Evolutionary conservation across 192 early-diverging fungal genomes (phyloP), one percentile per base, ranked within the genome.

Genomic region (Endogone sp.): DNA sequence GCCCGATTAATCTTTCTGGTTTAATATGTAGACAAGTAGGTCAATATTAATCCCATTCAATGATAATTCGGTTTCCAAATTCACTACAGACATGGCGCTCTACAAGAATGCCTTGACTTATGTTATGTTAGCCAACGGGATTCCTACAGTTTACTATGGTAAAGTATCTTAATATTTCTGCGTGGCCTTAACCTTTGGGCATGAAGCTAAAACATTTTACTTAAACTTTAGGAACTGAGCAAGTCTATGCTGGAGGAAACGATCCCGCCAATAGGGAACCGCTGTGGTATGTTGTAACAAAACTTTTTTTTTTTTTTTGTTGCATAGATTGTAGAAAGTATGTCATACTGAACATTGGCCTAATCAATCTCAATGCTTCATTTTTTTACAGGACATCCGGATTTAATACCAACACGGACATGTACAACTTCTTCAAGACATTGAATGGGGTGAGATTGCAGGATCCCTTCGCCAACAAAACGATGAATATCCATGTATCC

Each of bases 71-170:
- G n/a, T n/a, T n/a, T n/a, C n/a, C n/a, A n/a, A 21, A n/a, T 29
- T 27, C 60, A 71, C 63, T 26, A 55, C 63, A 49, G 74, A 75
- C 31, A 65, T 59, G n/a, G 24, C 64, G 11, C 60, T 75, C 4
- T 29, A 63, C n/a, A 69, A 68, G 49, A 75, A 75, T 30, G 74
- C 74, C 2, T 49, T 75, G 10, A 62, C 74, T 2, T 71, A 71
- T 25, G 31, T 66, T 3, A 27, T 75, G 29, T 30, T 75, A 32
- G 30, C 30, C 6, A 64, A 71, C 23, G 74, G 74, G 3, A 70
- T 75, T n/a, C 69, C 69, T 61, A 71, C 71, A 2, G 32, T 73
- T 28, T 75, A 75, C 37, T 70, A 75, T 59, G 73, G 73, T 11
- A 49, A 16, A 16, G 16, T 49, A 49, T 16, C 16, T 11, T 0